Evolutionary conservation across 1,139 yeast genomes (phyloP).

Genomic region (Blastobotrys illinoisensis): DNA sequence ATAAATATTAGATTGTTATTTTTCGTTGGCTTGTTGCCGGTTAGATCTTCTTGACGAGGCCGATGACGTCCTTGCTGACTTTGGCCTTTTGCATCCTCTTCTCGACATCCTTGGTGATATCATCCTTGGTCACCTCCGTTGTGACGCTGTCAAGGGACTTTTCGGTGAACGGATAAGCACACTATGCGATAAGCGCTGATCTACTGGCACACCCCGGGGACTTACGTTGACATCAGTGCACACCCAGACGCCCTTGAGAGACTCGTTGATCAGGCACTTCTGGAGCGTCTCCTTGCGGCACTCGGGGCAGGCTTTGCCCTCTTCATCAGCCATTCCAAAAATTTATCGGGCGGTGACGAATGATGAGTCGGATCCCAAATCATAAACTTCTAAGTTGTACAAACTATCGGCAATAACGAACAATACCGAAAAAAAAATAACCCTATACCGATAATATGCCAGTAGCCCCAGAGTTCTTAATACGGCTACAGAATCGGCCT

Average conservation of each 20-base stretch:
- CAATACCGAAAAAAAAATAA: not conserved
- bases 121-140: conserved; percentile 15
- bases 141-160: conserved; percentile 10
- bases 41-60: conserved; percentile 5
- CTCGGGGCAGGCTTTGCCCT: conserved; percentile 25
- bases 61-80: conserved; percentile 11
- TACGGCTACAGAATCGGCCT: conserved; percentile 64
- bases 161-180: conserved; percentile 35
- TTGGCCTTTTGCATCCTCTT: conserved; percentile 19
- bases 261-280: conserved; percentile 30
- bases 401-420: not conserved
- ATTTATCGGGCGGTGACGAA: conserved; percentile 2
- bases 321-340: not conserved
- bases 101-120: conserved; percentile 19
- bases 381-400: not conserved
- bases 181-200: conserved; percentile 13
- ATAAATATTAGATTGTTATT: not conserved
- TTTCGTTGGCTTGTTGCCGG: not conserved
- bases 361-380: conserved; percentile 1
- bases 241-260: conserved; percentile 31
- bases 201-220: not conserved
- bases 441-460: conserved; percentile 24
- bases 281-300: conserved; percentile 26
- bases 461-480: conserved; percentile 56
- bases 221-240: conserved; percentile 28